Percentiles rank a stretch among this genome's conserved stretches.
Conservation (phyloP, 208 protist species). For the Trypanosoma grayi region DNA sequence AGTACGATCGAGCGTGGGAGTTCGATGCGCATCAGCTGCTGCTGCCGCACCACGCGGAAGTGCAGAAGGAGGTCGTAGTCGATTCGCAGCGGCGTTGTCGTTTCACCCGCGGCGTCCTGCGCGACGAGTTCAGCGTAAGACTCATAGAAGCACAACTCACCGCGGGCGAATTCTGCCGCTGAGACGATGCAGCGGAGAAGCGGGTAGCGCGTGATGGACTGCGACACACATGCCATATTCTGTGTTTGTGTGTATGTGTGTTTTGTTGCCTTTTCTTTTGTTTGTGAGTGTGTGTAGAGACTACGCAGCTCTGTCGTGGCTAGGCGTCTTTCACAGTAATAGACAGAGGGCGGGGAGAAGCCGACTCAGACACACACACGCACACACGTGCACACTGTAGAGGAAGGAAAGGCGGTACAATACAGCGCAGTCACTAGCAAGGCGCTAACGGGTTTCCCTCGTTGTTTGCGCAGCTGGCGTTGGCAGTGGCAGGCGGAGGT, state of each 20-base stretch:
- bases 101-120: slow-evolving; percentile 36
- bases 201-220: slow-evolving; percentile 51
- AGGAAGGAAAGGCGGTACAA: too few species aligned
- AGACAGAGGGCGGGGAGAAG: too few species aligned
- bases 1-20: slow-evolving; percentile 35
- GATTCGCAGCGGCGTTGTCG: slow-evolving; percentile 58
- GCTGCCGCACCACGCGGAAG: slow-evolving; percentile 64
- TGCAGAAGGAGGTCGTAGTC: slow-evolving; percentile 61
- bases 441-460: too few species aligned
- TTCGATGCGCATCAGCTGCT: slow-evolving; percentile 74
- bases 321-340: too few species aligned
- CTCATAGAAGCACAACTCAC: slow-evolving; percentile 70
- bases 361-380: too few species aligned
- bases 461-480: too few species aligned
- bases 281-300: too few species aligned
- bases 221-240: slow-evolving; percentile 42
- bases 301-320: not conserved
- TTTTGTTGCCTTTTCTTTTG: too few species aligned
- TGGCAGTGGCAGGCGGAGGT: too few species aligned
- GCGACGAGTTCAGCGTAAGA: slow-evolving; percentile 58
- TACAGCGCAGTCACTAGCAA: too few species aligned
- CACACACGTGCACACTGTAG: too few species aligned
- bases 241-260: not conserved
- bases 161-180: slow-evolving; percentile 55
- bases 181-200: slow-evolving; percentile 60